Evolutionary conservation across 2,329 filamentous ascomycete genomes (phyloP), one percentile per base, ranked within the genome.

Genomic region (Furcasterigmium furcatum): DNA sequence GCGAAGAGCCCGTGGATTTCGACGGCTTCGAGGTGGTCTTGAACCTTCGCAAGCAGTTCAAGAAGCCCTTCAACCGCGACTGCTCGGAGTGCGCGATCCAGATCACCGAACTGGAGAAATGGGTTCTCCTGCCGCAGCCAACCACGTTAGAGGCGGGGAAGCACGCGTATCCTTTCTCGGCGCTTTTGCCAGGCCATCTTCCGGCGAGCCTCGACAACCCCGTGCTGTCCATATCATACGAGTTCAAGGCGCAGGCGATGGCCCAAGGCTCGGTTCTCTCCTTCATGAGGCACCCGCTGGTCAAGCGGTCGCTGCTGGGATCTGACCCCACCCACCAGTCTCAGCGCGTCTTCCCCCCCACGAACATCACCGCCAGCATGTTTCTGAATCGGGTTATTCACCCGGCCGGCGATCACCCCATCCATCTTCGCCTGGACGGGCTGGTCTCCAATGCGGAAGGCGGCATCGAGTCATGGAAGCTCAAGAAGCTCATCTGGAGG

Each of bases 311-410:
- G 27, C 80, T 97, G 21, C 77, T 70, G 7, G 68, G 86, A 44
- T 82, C 88, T 3, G 87, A 90, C 41, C 76, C 80, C 43, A 90
- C 94, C 50, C 92, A 95, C 68, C 85, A 91, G 67, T 95, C 88
- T 14, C 84, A 96, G 51, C 89, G 92, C 59, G 88, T 97, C 60
- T 99, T 99, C 69, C 94, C 92, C 39, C 92, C 94, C 0, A 99
- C 94, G 54, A 94, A 95, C 68, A 85, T 99, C 58, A 91, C 88
- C 54, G 88, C 90, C 47, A 85, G 84, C 59, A 87, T 94, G 51
- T 84, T 89, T 57, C 85, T 95, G 52, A 86, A 86, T 39, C 82
- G 88, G 29, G 82, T 95, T 52, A 84, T 96, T 51, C 86, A 96
- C 68, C 91, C 92, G 5, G 88, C 91, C 49, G 88, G 89, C 57